Percentiles rank a stretch among this genome's conserved stretches.
Evolutionary conservation across 163 green algal species (phyloP).

Genomic region (Volvox carteri): DNA sequence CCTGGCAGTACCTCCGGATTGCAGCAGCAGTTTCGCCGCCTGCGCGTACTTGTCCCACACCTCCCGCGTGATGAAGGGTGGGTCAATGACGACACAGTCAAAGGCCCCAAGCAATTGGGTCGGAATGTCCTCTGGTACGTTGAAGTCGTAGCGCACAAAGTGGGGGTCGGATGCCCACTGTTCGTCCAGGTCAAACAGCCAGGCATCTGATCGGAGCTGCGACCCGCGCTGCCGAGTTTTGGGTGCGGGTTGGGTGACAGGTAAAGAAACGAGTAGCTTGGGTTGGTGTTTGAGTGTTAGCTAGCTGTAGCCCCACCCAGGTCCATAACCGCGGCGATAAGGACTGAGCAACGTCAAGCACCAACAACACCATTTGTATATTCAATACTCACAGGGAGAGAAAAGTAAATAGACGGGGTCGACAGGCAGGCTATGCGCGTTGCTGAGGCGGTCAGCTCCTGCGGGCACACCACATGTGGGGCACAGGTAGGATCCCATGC

Average conservation of each 20-base stretch:
- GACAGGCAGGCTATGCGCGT: constrained; percentile 77
- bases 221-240: constrained; percentile 20
- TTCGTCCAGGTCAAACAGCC: constrained; percentile 78
- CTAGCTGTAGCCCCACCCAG: too few relatives aligned
- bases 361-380: too few relatives aligned
- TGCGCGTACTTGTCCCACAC: constrained; percentile 81
- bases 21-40: constrained; percentile 72
- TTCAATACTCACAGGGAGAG: constrained; percentile 47
- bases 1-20: constrained; percentile 48
- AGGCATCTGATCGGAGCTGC: constrained; percentile 58
- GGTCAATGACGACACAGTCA: constrained; percentile 84
- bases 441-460: constrained; percentile 66
- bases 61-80: constrained; percentile 84
- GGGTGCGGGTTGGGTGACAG: background rate
- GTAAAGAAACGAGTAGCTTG: too few relatives aligned
- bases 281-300: too few relatives aligned
- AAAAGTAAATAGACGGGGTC: constrained; percentile 84
- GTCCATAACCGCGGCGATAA: too few relatives aligned
- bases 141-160: constrained; percentile 84
- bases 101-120: constrained; percentile 72
- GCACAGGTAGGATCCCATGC: background rate
- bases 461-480: background rate
- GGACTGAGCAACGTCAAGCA: too few relatives aligned
- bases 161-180: constrained; percentile 69
- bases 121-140: constrained; percentile 71